phyloP scores from a whole-genome alignment of 768 basidiomycete species.

The Kwoniella europaea region DNA sequence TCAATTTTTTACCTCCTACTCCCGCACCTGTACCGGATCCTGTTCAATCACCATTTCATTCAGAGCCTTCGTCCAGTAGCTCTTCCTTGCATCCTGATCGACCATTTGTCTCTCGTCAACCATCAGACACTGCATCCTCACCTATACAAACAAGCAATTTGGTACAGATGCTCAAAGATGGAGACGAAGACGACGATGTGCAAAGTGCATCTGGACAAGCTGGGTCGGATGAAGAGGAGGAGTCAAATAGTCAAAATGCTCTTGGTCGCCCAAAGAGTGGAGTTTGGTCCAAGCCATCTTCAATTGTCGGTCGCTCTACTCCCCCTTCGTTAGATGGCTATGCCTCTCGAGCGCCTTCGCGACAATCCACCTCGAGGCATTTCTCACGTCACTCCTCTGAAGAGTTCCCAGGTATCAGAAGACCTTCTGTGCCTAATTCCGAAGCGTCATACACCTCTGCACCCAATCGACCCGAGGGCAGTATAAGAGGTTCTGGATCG shows the following conservation, averaged over 20 bases:
- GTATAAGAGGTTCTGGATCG: conserved; percentile 29
- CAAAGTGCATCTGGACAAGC: conserved; percentile 34
- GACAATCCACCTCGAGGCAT: conserved; percentile 13
- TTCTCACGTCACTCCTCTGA: conserved; percentile 30
- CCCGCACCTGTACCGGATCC: conserved; percentile 43
- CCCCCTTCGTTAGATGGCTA: conserved; percentile 4
- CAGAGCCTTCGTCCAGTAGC: conserved; percentile 18
- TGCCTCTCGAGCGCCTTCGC: conserved; percentile 14
- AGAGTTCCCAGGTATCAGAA: conserved; percentile 21
- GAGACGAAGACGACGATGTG: conserved; percentile 24
- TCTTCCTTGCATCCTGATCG: conserved; percentile 34
- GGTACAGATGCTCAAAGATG: neutral
- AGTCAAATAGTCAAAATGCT: conserved; percentile 14
- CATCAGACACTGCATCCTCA: neutral
- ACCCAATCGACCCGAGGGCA: conserved; percentile 32
- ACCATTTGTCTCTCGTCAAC: conserved; percentile 7
- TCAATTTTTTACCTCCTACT: conserved; percentile 49
- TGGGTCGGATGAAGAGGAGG: conserved; percentile 39
- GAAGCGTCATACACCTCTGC: conserved; percentile 38
- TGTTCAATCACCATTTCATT: conserved; percentile 42
- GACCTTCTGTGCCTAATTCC: conserved; percentile 23
- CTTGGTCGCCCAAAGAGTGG: neutral
- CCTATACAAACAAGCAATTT: neutral
- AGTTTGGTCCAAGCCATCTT: conserved; percentile 8
- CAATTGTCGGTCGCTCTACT: conserved; percentile 1